Base-by-base conservation (phyloP, 768 basidiomycete genomes). In the Austroboletus eburneus region DNA sequence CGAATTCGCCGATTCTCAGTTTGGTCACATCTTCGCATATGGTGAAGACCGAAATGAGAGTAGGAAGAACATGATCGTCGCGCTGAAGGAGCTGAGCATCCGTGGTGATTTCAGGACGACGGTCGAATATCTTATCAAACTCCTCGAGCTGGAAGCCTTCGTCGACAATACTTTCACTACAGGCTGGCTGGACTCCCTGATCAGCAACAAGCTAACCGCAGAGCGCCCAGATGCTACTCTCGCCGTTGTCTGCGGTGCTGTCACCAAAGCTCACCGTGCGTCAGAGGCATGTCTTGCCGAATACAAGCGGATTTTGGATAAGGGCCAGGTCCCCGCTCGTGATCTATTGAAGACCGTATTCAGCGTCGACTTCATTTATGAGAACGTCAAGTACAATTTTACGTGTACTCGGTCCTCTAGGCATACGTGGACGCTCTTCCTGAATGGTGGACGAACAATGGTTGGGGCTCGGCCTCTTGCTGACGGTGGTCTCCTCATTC, bases 21-120 rank as follows among this genome's bases (percentile, higher is more conserved):
- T 99, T 61, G 96, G 96, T 44, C 96, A 99, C 64, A 97, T 98
- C 64, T 99, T 99, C 57, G 96, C 95, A 16, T 97, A 97, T 58
- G 96, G 96, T 43, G 88, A 94, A 67, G 95, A 98, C 63, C 90
- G 96, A 55, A 74, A 80, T 50, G 94, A 98, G 69, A 89, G 88
- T 58, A 71, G 96, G 59, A 99, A 99, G 76, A 98, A 98, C 66
- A 99, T 99, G 95, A 95, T 99, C 50, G 88, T 99, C 55, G 96
- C 96, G 3, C 72, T 99, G 57, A 98, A 98, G 73, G 96, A 98
- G 68, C 75, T 98, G 54, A 93, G 91, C 67, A 99, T 99, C 65
- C 91, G 96, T 57, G 96, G 96, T 47, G 96, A 99, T 68, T 99
- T 99, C 76, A 74, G 96, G 52, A 96, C 93, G 13, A 99, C 96